Evolutionary conservation across 140 eudicot genomes (phyloP).

Genomic region (Cichorium intybus): DNA sequence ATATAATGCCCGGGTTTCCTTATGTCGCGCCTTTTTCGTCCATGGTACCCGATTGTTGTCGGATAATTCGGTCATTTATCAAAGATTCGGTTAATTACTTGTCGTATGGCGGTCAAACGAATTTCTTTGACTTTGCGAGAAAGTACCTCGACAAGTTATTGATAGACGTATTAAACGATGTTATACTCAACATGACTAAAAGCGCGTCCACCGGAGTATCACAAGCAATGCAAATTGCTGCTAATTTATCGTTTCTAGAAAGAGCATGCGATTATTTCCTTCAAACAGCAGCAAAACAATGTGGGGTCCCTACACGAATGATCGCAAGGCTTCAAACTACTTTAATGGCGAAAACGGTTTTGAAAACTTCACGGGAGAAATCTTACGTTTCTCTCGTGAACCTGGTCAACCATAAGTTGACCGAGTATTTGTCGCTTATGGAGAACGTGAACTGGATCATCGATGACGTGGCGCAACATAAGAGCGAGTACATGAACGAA

Average conservation of each 20-base stretch:
- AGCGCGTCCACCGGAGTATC: slow-evolving; percentile 54
- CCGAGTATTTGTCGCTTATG: slow-evolving; percentile 58
- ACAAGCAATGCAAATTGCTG: slow-evolving; percentile 92
- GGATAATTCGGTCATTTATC: slow-evolving; percentile 63
- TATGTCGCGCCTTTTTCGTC: slow-evolving; percentile 85
- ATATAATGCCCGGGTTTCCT: slow-evolving; percentile 93
- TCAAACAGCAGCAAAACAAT: slow-evolving; percentile 74
- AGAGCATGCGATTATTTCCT: slow-evolving; percentile 86
- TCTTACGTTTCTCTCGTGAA: slow-evolving; percentile 63
- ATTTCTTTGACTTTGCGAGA: slow-evolving; percentile 66
- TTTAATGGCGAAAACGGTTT: slow-evolving; percentile 63
- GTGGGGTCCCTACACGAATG: slow-evolving; percentile 74
- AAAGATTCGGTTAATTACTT: slow-evolving; percentile 81
- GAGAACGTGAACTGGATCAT: slow-evolving; percentile 81
- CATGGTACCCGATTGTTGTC: slow-evolving; percentile 95
- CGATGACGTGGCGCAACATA: slow-evolving; percentile 59
- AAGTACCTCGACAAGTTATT: slow-evolving; percentile 76
- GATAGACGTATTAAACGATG: slow-evolving; percentile 66
- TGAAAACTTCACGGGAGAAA: slow-evolving; percentile 72
- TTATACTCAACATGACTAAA: slow-evolving; percentile 48
- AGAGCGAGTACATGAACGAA: slow-evolving; percentile 67
- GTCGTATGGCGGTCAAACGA: slow-evolving; percentile 72
- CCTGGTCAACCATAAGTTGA: slow-evolving; percentile 68
- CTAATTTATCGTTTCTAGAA: slow-evolving; percentile 67
- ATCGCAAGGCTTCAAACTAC: slow-evolving; percentile 61